A percentile compares a stretch with the other conserved stretches of the same genome.
phyloP scores from a whole-genome alignment of 108 stramenopile genomes.

The Stephanodiscus minutulus region DNA sequence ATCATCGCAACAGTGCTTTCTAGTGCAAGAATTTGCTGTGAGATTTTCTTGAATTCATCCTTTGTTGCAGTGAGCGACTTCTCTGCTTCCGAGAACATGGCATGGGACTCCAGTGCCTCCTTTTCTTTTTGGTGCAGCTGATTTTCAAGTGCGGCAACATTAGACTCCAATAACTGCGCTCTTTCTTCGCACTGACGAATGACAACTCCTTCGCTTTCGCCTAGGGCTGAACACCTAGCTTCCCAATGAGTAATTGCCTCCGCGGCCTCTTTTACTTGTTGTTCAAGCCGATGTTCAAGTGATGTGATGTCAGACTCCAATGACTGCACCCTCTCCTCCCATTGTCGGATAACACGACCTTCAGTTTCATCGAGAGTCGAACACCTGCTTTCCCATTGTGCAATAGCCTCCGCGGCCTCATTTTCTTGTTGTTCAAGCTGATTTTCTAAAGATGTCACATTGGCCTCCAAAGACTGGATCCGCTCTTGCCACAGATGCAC shows the following conservation, averaged over 20 bases:
- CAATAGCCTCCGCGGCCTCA: slow-evolving; percentile 65
- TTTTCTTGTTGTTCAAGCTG: slow-evolving; percentile 58
- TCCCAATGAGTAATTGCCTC: slow-evolving; percentile 56
- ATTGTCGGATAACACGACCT: slow-evolving; percentile 33
- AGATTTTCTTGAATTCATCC: slow-evolving; percentile 16
- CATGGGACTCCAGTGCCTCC: background rate
- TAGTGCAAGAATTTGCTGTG: background rate
- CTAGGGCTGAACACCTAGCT: slow-evolving; percentile 21
- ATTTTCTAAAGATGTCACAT: slow-evolving; percentile 39
- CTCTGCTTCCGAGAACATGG: slow-evolving; percentile 17
- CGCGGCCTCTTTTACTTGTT: slow-evolving; percentile 50
- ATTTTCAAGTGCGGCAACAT: slow-evolving; percentile 15
- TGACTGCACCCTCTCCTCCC: slow-evolving; percentile 47
- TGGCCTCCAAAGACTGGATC: slow-evolving; percentile 43
- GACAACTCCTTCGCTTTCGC: slow-evolving; percentile 18
- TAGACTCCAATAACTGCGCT: slow-evolving; percentile 22
- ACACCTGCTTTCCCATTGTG: slow-evolving; percentile 56
- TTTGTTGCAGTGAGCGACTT: slow-evolving; percentile 3
- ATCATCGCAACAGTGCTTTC: slow-evolving; percentile 10
- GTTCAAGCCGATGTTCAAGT: slow-evolving; percentile 41
- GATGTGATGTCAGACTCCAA: slow-evolving; percentile 49
- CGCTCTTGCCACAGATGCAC: slow-evolving; percentile 47
- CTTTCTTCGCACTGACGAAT: slow-evolving; percentile 54
- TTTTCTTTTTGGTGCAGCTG: slow-evolving; percentile 32
- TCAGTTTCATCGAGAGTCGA: slow-evolving; percentile 42